These are phyloP conservation scores for Ophiostoma tasmaniense DNA, from an alignment of 2,329 filamentous ascomycete species.

Conservation along the genomic window DNA sequence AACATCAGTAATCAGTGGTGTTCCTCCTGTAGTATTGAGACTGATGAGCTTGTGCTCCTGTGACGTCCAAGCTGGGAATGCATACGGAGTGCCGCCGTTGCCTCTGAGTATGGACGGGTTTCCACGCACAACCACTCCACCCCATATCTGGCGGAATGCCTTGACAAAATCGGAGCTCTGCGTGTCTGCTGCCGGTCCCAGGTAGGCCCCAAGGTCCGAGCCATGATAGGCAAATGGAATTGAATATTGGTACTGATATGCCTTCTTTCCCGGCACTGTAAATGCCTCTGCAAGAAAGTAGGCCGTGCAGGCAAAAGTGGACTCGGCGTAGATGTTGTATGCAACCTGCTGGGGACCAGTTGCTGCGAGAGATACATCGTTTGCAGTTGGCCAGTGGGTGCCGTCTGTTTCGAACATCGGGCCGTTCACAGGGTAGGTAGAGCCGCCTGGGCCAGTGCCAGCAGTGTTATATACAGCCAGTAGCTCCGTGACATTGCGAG, in stretches of 20 bases:
- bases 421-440: slow-evolving; percentile 10
- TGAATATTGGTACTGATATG: slow-evolving; percentile 39
- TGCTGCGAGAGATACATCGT: slow-evolving; percentile 26
- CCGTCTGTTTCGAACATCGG: slow-evolving; percentile 32
- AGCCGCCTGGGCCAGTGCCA: slow-evolving; percentile 20
- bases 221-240: slow-evolving; percentile 30
- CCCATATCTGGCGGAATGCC: slow-evolving; percentile 25
- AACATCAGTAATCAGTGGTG: background rate
- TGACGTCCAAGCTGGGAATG: slow-evolving; percentile 2
- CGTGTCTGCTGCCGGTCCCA: slow-evolving; percentile 22
- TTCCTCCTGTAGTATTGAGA: slow-evolving; percentile 13
- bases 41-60: slow-evolving; percentile 7
- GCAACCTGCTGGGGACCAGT: slow-evolving; percentile 44
- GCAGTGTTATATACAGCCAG: slow-evolving; percentile 10
- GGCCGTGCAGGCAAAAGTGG: slow-evolving; percentile 43
- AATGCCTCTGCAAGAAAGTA: slow-evolving; percentile 45
- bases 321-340: slow-evolving; percentile 42
- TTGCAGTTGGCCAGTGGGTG: slow-evolving; percentile 21
- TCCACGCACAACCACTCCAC: slow-evolving; percentile 33
- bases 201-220: slow-evolving; percentile 28
- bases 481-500: slow-evolving; percentile 29
- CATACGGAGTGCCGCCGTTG: background rate
- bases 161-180: slow-evolving; percentile 23
- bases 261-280: slow-evolving; percentile 22
- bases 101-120: slow-evolving; percentile 24